Base-by-base conservation (phyloP, 129 eudicot species). In the Chrysanthemum lavandulifolium region DNA sequence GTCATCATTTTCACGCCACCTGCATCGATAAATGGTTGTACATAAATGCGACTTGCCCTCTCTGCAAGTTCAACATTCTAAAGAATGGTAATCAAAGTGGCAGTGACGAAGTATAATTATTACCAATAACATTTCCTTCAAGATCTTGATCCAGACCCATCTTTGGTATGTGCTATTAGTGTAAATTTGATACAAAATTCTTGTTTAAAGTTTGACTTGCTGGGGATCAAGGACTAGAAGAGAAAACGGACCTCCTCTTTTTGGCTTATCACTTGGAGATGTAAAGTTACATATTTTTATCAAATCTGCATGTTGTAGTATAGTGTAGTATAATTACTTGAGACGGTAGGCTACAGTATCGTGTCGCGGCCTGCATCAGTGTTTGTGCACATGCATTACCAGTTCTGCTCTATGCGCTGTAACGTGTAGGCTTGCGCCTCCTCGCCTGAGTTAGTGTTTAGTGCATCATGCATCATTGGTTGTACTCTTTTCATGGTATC, bases 1-100 rank as follows among this genome's bases (percentile, higher is more conserved):
- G 81, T 23, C 97, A 95, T 76, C 99, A 88, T 83, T 95, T 95
- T 68, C 99, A 95, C 75, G 53, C 85, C 3, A 61, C 89, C 15
- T 90, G 99, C 83, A 84, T 90, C 69, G 96, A 88, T 80, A 86
- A 84, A 78, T 90, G 99, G 99, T 48, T 95, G 79, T 86, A 75
- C 82, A 83, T 82, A 3, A 90, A 95, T 16, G 91, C 97, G 50
- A 90, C 90, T 10, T 95, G 99, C 52, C 99, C 97, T 54, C 87
- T 95, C 21, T 95, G 99, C 88, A 95, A 95, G 74, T 82, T 79
- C 81, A 88, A 88, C 78, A 88, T 95, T 79, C 85, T 95, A 47
- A 88, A 90, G 71, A 82, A 88, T 33, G 81, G 88, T 33, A 78
- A 71, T 73, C 95, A 78, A 62, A 87, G 92, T 65, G 87, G 87